Base-by-base conservation (phyloP, 257 asterid species). In the Coffea eugenioides region DNA sequence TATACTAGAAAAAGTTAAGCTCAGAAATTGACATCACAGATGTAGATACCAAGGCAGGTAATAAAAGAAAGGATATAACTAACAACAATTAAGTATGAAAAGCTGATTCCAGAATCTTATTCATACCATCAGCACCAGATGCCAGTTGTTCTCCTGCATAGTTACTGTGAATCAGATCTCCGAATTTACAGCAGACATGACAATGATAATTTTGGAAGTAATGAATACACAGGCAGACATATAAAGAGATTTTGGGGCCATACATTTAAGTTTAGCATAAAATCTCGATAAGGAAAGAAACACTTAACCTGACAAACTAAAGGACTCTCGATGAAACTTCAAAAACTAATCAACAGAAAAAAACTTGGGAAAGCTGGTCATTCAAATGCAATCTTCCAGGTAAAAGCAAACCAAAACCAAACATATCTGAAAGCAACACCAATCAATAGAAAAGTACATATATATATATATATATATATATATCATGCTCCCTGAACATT, bases 91-190 rank as follows among this genome's bases (percentile, higher is more conserved):
- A 45, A 65, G 14, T 9, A 20, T 69, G 43, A 73, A 57, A 52
- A 41, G 54, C 18, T n/a, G 23, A 75, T 59, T 16, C 46, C 49
- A 65, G 41, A 36, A 76, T n/a, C 72, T 57, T 57, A 31, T 39
- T 57, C 86, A 77, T 83, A 96, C 99, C 99, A 85, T 96, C 99
- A 82, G 97, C 98, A 79, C 98, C 98, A 77, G 99, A 96, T 45
- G 99, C 98, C 80, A 96, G 92, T 82, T 78, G 92, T 76, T 94
- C 97, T 73, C 99, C 99, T 96, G 97, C 87, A 89, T 72, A 56
- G 83, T 70, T 54, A 59, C 77, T 48, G 85, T 73, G 76, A 77
- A 78, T 82, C 77, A 31, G 70, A 74, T 15, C 20, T 54, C 54
- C 41, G 70, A 41, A 59, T n/a, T 75, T 21, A 75, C 73, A 83